Evolutionary conservation across 2,329 filamentous ascomycete species (phyloP), one percentile per base, ranked within the genome.

Genomic region (Fonsecaea pedrosoi): DNA sequence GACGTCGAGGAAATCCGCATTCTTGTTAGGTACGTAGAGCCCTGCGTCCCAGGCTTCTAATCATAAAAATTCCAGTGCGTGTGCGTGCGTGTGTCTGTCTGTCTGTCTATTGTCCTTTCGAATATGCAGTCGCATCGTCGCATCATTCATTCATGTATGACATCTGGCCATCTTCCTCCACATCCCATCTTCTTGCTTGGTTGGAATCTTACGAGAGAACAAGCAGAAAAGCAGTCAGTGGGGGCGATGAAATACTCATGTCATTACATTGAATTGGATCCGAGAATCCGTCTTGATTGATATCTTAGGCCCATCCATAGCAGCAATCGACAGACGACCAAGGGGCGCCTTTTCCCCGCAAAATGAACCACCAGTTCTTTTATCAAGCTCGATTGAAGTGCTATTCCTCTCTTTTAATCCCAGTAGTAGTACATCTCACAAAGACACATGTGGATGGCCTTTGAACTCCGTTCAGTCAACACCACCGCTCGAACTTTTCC

Each of bases 1-100:
- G 25, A 45, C 32, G 7, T 60, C 21, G 38, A 45, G 32, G 32
- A 21, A 13, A 3, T 50, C 15, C 15, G 42, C 42, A 12, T 48
- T 35, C n/a, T 45, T 42, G 42, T 45, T 48, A 60, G 63, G 63
- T 65, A 65, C 60, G 63, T 65, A 65, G 63, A 57, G 53, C 58
- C 63, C 58, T 45, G 54, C 34, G 21, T 57, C 58, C 18, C 53
- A 54, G 40, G n/a, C 58, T 53, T 62, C 62, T 65, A 60, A 65
- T 65, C 56, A 55, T 34, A 45, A 50, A 60, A 35, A 18, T 32
- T 21, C 45, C 40, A 50, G 21, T 50, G 45, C 1, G 12, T n/a
- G 13, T n/a, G 3, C n/a, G 8, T 6, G 12, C n/a, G 13, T n/a
- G 3, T 42, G 35, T 13, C 4, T n/a, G 12, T 7, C 40, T n/a